phyloP scores from a whole-genome alignment of 1,139 yeast genomes.

The Debaryomycetaceae sp. region DNA sequence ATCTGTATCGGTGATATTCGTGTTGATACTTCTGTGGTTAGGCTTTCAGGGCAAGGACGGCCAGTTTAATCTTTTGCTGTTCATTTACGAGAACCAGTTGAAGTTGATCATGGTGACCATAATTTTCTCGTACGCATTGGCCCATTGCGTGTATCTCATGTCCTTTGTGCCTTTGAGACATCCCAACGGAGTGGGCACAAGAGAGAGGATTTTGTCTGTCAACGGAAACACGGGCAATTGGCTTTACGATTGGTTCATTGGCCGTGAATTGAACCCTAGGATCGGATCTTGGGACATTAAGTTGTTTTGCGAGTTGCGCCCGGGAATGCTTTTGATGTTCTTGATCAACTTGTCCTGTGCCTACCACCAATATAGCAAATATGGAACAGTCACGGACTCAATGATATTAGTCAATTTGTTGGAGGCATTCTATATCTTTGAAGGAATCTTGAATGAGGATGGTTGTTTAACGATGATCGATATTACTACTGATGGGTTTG shows the following conservation, averaged over 20 bases:
- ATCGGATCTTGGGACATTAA: slow-evolving; percentile 84
- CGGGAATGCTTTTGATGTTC: slow-evolving; percentile 88
- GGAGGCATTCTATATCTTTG: slow-evolving; percentile 81
- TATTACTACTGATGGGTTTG: slow-evolving; percentile 93
- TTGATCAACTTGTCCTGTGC: slow-evolving; percentile 73
- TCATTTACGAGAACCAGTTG: slow-evolving; percentile 64
- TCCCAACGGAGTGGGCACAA: slow-evolving; percentile 52
- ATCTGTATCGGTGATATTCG: slow-evolving; percentile 47
- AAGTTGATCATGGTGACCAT: slow-evolving; percentile 63
- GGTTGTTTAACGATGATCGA: slow-evolving; percentile 94
- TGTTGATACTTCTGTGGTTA: slow-evolving; percentile 49
- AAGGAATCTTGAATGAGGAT: slow-evolving; percentile 88
- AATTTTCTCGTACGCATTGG: slow-evolving; percentile 59
- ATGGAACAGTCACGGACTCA: slow-evolving; percentile 68
- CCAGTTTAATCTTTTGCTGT: slow-evolving; percentile 73
- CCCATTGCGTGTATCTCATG: slow-evolving; percentile 59
- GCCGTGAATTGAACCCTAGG: slow-evolving; percentile 92
- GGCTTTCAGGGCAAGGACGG: slow-evolving; percentile 45
- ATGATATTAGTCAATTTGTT: slow-evolving; percentile 63
- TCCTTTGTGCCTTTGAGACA: slow-evolving; percentile 60
- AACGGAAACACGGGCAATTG: slow-evolving; percentile 82
- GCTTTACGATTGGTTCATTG: slow-evolving; percentile 93
- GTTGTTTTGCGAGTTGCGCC: slow-evolving; percentile 88
- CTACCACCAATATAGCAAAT: slow-evolving; percentile 69
- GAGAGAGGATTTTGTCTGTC: slow-evolving; percentile 70